These are phyloP conservation scores for Raddia distichophylla DNA, from an alignment of 176 grass and related monocot species.

Conservation along the genomic window DNA sequence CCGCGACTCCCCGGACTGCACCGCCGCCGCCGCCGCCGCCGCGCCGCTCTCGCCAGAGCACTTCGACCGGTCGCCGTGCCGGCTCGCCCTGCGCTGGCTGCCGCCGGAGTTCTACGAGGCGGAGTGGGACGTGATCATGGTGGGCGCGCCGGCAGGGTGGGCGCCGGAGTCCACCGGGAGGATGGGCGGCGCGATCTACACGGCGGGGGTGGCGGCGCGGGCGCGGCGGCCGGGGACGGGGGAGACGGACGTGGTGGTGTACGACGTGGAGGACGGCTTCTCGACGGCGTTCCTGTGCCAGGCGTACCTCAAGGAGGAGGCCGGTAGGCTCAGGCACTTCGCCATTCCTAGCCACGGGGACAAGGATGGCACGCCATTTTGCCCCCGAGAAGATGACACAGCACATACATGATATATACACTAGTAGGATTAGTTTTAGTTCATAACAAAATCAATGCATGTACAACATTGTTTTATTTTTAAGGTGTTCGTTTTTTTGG, in stretches of 20 bases:
- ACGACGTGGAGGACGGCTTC: slow-evolving; percentile 64
- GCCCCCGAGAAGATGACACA: slow-evolving; percentile 45
- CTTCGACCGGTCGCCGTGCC: slow-evolving; percentile 46
- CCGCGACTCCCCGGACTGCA: slow-evolving; percentile 38
- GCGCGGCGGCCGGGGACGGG: slow-evolving; percentile 37
- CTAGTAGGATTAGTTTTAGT: slow-evolving; percentile 9
- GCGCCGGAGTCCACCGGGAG: slow-evolving; percentile 48
- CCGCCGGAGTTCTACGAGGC: slow-evolving; percentile 58
- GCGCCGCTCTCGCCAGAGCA: slow-evolving; percentile 13
- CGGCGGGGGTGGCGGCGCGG: slow-evolving; percentile 51
- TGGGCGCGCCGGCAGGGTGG: slow-evolving; percentile 51
- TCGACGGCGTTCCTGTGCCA: slow-evolving; percentile 58
- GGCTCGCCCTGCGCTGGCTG: slow-evolving; percentile 58
- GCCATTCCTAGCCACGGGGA: slow-evolving; percentile 59
- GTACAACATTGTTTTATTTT: neutral
- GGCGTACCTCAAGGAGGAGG: slow-evolving; percentile 64
- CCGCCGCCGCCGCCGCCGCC: neutral
- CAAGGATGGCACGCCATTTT: slow-evolving; percentile 53
- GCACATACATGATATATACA: neutral
- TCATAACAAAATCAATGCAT: neutral
- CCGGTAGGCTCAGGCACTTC: slow-evolving; percentile 61
- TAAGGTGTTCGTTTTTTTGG: neutral
- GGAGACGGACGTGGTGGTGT: slow-evolving; percentile 69
- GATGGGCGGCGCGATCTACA: slow-evolving; percentile 64
- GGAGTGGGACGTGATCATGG: slow-evolving; percentile 80